Conservation (phyloP, 2,329 filamentous ascomycete genomes). For the Aspergillus sp. region DNA sequence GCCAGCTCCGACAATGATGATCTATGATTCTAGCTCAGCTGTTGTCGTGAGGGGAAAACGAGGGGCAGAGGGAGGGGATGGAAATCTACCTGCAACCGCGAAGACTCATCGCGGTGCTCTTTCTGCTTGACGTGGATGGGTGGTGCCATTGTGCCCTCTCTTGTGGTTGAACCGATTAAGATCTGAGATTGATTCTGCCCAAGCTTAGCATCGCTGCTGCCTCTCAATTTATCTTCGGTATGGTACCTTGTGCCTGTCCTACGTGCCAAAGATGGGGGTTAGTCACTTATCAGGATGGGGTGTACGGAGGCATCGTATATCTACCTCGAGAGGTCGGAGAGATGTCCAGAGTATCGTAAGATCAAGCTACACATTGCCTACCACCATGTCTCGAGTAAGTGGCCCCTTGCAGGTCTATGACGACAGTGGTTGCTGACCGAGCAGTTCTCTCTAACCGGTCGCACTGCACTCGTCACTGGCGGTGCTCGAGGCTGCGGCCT, state of each 20-base stretch:
- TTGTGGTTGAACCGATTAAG: too few species aligned
- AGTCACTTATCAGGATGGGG: neutral
- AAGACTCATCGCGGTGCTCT: constrained; percentile 43
- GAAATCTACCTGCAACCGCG: constrained; percentile 32
- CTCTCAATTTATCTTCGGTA: neutral
- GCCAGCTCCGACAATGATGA: constrained; percentile 36
- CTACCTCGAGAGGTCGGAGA: too few species aligned
- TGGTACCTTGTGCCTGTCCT: too few species aligned
- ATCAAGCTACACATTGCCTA: too few species aligned
- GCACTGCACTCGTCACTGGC: constrained; percentile 49
- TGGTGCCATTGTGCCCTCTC: constrained; percentile 30
- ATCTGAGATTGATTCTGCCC: too few species aligned
- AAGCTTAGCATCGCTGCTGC: too few species aligned
- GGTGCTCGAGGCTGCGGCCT: constrained; percentile 50
- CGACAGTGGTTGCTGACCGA: constrained; percentile 1
- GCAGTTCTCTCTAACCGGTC: constrained; percentile 52
- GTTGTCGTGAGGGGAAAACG: neutral
- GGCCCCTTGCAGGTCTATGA: too few species aligned
- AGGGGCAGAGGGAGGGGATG: neutral
- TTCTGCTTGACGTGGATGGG: constrained; percentile 49
- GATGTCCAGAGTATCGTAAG: neutral
- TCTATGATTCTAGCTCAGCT: constrained; percentile 1
- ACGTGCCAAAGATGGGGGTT: constrained; percentile 19
- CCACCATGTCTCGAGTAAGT: constrained; percentile 25
- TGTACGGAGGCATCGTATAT: neutral